Evolutionary conservation across 257 asterid genomes (phyloP).

Genomic region (Salvia hispanica): DNA sequence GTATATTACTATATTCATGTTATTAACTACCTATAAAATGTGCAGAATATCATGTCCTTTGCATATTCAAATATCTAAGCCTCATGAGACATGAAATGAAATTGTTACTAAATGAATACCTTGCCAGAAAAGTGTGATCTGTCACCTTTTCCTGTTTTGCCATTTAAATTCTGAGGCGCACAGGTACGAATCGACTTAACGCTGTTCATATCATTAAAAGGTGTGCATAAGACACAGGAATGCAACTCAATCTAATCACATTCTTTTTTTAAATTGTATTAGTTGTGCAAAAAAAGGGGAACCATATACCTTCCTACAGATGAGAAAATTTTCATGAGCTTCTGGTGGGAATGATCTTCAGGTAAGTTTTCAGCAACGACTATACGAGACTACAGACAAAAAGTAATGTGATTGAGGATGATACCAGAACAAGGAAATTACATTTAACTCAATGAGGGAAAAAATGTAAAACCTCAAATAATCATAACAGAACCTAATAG

Average conservation of each 20-base stretch:
- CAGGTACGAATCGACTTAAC: conserved; percentile 92
- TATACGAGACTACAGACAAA: conserved; percentile 63
- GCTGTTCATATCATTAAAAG: conserved; percentile 45
- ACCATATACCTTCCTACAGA: conserved; percentile 75
- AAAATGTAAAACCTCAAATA: background rate
- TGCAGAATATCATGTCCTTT: background rate
- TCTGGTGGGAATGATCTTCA: conserved; percentile 93
- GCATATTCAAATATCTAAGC: conserved; percentile 11
- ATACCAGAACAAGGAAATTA: conserved; percentile 14
- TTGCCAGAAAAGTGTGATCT: conserved; percentile 58
- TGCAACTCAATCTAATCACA: background rate
- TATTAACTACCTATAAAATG: too few relatives aligned
- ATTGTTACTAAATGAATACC: conserved; percentile 43
- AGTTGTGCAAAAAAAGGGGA: conserved; percentile 20
- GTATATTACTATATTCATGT: too few relatives aligned
- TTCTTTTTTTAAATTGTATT: background rate
- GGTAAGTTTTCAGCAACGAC: conserved; percentile 87
- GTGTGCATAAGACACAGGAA: conserved; percentile 30
- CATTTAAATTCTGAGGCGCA: conserved; percentile 65
- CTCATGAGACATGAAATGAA: conserved; percentile 1
- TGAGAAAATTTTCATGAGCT: conserved; percentile 82
- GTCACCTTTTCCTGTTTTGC: conserved; percentile 69
- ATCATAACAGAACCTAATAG: background rate
- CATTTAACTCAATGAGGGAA: background rate
- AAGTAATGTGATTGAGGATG: conserved; percentile 22